These are phyloP conservation scores for Amphibolis antarctica DNA, from an alignment of 106 monocot species.

Conservation along the genomic window DNA sequence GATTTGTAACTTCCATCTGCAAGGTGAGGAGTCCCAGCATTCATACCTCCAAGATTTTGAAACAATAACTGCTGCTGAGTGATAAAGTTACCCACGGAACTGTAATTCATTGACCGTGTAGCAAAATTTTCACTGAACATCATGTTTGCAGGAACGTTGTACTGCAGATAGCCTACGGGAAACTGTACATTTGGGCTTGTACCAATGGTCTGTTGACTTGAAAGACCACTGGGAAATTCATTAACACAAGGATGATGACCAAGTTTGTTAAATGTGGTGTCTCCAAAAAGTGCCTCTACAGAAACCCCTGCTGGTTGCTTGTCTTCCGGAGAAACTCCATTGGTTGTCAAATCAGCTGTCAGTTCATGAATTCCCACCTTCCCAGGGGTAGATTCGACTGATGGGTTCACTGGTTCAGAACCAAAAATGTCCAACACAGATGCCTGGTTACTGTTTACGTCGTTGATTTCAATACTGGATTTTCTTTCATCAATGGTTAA, in stretches of 20 bases:
- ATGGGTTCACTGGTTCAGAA: conserved; percentile 18
- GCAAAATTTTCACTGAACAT: conserved; percentile 49
- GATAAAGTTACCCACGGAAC: conserved; percentile 49
- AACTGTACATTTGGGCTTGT: conserved; percentile 20
- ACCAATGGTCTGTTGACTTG: conserved; percentile 17
- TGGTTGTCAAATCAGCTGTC: conserved; percentile 47
- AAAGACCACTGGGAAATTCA: conserved; percentile 23
- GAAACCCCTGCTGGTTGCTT: conserved; percentile 14
- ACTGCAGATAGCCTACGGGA: conserved; percentile 37
- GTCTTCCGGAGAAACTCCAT: conserved; percentile 1
- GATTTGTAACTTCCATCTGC: conserved; percentile 17
- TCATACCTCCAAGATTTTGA: conserved; percentile 59
- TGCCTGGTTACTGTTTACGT: conserved; percentile 3
- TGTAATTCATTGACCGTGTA: conserved; percentile 49
- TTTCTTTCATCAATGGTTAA: conserved; percentile 52
- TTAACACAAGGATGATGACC: conserved; percentile 15
- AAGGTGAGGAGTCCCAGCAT: conserved; percentile 28
- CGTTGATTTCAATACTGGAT: conserved; percentile 5
- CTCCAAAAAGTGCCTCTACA: conserved; percentile 16
- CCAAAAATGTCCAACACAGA: conserved; percentile 53
- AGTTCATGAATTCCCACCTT: conserved; percentile 38
- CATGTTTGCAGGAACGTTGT: conserved; percentile 37
- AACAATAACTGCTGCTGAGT: conserved; percentile 68
- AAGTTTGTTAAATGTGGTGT: conserved; percentile 14
- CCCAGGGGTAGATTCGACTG: conserved; percentile 1